These are phyloP conservation scores for Chytriomyces hyalinus DNA, from an alignment of 192 early-diverging fungal genomes.

Conservation along the genomic window DNA sequence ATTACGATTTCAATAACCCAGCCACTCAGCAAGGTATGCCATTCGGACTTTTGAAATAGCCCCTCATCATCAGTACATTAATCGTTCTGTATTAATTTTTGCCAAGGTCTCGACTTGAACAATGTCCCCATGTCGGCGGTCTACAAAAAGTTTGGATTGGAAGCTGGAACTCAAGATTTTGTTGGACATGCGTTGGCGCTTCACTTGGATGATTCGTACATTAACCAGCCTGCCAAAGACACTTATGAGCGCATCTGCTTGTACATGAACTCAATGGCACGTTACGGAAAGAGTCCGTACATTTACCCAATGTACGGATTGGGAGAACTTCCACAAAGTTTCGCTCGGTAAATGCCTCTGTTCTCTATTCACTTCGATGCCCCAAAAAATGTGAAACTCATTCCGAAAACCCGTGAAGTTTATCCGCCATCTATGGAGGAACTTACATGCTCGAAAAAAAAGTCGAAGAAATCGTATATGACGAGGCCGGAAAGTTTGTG, in stretches of 20 bases:
- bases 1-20: slow-evolving; percentile 83
- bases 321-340: slow-evolving; percentile 97
- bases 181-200: slow-evolving; percentile 97
- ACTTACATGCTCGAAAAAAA: slow-evolving; percentile 98
- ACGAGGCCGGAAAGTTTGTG: slow-evolving; percentile 77
- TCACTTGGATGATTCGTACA: slow-evolving; percentile 85
- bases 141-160: slow-evolving; percentile 91
- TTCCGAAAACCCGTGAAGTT: slow-evolving; percentile 47
- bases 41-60: not conserved
- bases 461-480: slow-evolving; percentile 86
- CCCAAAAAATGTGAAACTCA: not conserved
- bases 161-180: slow-evolving; percentile 94
- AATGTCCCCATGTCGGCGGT: slow-evolving; percentile 78
- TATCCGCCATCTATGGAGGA: slow-evolving; percentile 98
- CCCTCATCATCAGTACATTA: not conserved
- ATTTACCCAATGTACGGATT: slow-evolving; percentile 97
- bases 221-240: slow-evolving; percentile 72
- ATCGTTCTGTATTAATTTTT: slow-evolving; percentile 17
- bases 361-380: slow-evolving; percentile 9
- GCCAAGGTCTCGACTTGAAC: slow-evolving; percentile 75
- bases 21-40: slow-evolving; percentile 73
- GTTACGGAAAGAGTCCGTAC: slow-evolving; percentile 95
- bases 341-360: slow-evolving; percentile 67
- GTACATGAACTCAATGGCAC: slow-evolving; percentile 89
- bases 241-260: slow-evolving; percentile 90